phyloP scores from a whole-genome alignment of 257 asterid genomes.

The Galeopsis tetrahit region DNA sequence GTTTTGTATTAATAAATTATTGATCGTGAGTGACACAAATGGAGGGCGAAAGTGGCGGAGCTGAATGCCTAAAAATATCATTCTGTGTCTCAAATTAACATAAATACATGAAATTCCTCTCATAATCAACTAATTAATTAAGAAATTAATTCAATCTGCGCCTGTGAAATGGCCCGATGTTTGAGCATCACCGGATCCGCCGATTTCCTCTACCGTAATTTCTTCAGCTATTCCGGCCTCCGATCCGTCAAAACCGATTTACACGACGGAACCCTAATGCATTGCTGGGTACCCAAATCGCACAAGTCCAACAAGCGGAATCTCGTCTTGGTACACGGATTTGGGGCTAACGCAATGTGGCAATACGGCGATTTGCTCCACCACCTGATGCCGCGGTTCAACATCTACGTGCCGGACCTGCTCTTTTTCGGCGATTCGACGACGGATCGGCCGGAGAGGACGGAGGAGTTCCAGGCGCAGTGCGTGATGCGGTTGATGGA shows the following conservation, averaged over 20 bases:
- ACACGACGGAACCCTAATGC: constrained; percentile 76
- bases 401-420: constrained; percentile 91
- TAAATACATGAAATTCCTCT: no score
- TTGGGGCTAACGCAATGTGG: constrained; percentile 99
- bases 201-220: constrained; percentile 75
- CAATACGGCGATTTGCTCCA: constrained; percentile 88
- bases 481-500: constrained; percentile 77
- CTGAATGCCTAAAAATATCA: no score
- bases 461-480: constrained; percentile 80
- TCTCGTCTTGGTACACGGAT: constrained; percentile 79
- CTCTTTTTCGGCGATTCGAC: constrained; percentile 81
- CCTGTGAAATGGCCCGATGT: constrained; percentile 51
- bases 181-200: constrained; percentile 89
- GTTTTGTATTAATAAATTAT: no score
- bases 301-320: constrained; percentile 57
- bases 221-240: constrained; percentile 81
- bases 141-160: no score
- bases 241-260: constrained; percentile 62
- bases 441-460: constrained; percentile 69
- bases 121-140: no score
- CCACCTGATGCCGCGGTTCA: constrained; percentile 77
- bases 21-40: no score
- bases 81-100: no score
- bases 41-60: no score
- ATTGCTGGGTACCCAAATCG: constrained; percentile 84